A percentile compares a stretch with the other conserved stretches of the same genome.
These are phyloP conservation scores for Peniophora sp. DNA, from an alignment of 1,284 basidiomycete genomes.

Conservation along the genomic window DNA sequence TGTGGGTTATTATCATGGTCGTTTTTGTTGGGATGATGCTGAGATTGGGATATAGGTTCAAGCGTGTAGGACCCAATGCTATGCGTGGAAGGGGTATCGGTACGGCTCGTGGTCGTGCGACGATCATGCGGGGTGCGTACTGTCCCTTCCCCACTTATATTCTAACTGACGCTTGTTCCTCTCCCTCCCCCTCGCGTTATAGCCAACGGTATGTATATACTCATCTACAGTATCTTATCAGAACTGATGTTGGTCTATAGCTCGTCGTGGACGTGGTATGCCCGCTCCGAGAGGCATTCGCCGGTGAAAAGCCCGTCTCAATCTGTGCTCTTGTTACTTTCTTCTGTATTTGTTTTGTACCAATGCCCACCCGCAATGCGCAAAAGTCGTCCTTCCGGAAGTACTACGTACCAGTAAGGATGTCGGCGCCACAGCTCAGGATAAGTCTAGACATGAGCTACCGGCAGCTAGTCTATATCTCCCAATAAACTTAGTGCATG, in stretches of 20 bases:
- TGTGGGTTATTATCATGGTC: slow-evolving; percentile 50
- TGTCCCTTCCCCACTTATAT: slow-evolving; percentile 7
- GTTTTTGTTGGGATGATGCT: not conserved
- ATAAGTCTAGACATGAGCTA: too few relatives aligned
- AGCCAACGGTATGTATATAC: slow-evolving; percentile 52
- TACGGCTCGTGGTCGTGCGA: slow-evolving; percentile 91
- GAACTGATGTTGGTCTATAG: slow-evolving; percentile 26
- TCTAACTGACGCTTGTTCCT: slow-evolving; percentile 11
- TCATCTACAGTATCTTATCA: slow-evolving; percentile 6
- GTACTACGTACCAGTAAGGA: too few relatives aligned
- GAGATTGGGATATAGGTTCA: slow-evolving; percentile 66
- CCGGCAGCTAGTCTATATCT: too few relatives aligned
- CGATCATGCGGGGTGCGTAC: slow-evolving; percentile 84
- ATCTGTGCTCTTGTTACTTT: too few relatives aligned
- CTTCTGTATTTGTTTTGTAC: too few relatives aligned
- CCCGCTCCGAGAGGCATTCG: slow-evolving; percentile 69
- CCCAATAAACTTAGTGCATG: too few relatives aligned
- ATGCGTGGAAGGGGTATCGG: slow-evolving; percentile 99
- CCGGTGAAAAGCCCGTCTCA: slow-evolving; percentile 35
- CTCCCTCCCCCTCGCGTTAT: slow-evolving; percentile 10
- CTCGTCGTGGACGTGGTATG: slow-evolving; percentile 78
- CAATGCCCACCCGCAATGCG: too few relatives aligned
- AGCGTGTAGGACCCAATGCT: slow-evolving; percentile 95
- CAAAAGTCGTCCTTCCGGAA: too few relatives aligned
- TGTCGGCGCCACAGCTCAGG: too few relatives aligned